Conservation (phyloP, 2,329 filamentous ascomycete genomes). For the Neopestalotiopsis sp. region DNA sequence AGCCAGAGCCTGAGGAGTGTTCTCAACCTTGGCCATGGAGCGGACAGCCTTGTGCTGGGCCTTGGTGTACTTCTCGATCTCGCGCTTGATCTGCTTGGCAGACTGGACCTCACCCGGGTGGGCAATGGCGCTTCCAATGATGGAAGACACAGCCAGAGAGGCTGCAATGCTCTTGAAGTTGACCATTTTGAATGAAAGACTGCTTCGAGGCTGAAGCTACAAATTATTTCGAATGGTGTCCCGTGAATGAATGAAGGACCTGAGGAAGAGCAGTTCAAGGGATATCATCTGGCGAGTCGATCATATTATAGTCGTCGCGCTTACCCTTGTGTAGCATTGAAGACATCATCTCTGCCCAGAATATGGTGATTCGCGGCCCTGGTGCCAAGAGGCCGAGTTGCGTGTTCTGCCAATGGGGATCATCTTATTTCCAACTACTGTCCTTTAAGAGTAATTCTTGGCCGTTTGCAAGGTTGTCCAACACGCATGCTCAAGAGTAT, state of each 20-base stretch:
- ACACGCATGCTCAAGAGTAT: not conserved
- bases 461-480: not conserved
- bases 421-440: conserved; percentile 7
- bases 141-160: conserved; percentile 31
- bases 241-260: not conserved
- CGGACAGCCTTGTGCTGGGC: conserved; percentile 42
- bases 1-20: conserved; percentile 40
- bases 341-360: not conserved
- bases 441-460: conserved; percentile 16
- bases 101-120: conserved; percentile 43
- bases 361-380: not conserved
- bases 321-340: not conserved
- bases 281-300: not conserved
- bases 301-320: not conserved
- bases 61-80: conserved; percentile 38
- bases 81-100: conserved; percentile 33
- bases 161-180: conserved; percentile 31
- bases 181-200: conserved; percentile 47
- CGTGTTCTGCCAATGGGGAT: conserved; percentile 9
- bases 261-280: not conserved
- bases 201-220: not conserved
- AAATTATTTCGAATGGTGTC: not conserved
- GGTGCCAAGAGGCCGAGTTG: not conserved
- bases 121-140: conserved; percentile 34
- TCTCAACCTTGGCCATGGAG: conserved; percentile 42